Evolutionary conservation across 495 filamentous ascomycete genomes (phyloP).

Genomic region (Penicillium chermesinum): DNA sequence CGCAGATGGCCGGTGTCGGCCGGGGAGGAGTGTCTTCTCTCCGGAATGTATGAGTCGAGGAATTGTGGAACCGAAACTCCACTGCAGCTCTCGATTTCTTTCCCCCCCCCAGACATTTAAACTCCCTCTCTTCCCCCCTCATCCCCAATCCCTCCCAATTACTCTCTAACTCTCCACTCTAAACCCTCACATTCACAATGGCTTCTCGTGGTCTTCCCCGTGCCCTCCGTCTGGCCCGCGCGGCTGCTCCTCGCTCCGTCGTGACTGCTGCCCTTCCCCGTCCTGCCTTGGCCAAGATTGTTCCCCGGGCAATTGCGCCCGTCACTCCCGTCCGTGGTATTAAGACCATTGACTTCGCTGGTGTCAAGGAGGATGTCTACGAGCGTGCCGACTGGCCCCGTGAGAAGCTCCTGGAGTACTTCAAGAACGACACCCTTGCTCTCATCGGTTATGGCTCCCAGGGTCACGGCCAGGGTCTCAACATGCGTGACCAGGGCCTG

Average conservation of each 20-base stretch:
- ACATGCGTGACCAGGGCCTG: slow-evolving; percentile 97
- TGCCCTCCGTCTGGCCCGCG: slow-evolving; percentile 76
- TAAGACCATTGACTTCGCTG: slow-evolving; percentile 78
- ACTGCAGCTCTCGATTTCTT: not conserved
- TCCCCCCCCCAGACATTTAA: slow-evolving; percentile 17
- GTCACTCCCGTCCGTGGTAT: slow-evolving; percentile 47
- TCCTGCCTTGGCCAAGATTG: slow-evolving; percentile 36
- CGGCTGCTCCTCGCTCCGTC: slow-evolving; percentile 53
- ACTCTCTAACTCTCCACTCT: slow-evolving; percentile 19
- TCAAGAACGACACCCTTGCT: slow-evolving; percentile 99
- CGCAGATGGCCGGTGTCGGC: slow-evolving; percentile 24
- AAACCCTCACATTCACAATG: slow-evolving; percentile 55
- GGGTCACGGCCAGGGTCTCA: slow-evolving; percentile 97
- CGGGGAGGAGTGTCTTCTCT: slow-evolving; percentile 35
- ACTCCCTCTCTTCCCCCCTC: slow-evolving; percentile 16
- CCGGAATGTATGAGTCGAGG: slow-evolving; percentile 27
- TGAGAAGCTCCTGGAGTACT: slow-evolving; percentile 98
- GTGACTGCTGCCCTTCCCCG: slow-evolving; percentile 40
- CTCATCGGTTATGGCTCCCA: slow-evolving; percentile 99
- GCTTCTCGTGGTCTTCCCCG: slow-evolving; percentile 77
- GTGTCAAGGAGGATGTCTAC: slow-evolving; percentile 85
- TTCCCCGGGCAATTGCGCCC: slow-evolving; percentile 48
- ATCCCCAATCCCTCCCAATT: slow-evolving; percentile 18
- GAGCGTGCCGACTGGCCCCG: slow-evolving; percentile 97
- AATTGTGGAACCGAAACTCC: slow-evolving; percentile 7